Conservation (phyloP, 2,329 filamentous ascomycete genomes). For the Talaromyces funiculosus region DNA sequence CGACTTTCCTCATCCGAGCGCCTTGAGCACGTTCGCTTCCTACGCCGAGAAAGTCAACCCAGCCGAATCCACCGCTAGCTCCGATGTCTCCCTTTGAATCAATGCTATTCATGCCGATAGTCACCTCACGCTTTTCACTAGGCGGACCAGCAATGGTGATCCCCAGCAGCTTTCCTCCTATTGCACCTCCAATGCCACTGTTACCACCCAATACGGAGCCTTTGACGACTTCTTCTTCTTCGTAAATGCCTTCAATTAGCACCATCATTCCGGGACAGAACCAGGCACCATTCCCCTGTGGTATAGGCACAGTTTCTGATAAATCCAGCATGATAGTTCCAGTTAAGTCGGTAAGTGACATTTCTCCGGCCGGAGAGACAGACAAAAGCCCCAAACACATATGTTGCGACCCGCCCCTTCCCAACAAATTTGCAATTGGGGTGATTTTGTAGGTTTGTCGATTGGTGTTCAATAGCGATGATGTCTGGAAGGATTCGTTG, state of each 20-base stretch:
- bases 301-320: slow-evolving; percentile 71
- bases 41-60: slow-evolving; percentile 92
- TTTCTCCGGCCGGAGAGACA: slow-evolving; percentile 70
- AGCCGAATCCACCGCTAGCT: slow-evolving; percentile 78
- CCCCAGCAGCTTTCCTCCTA: slow-evolving; percentile 86
- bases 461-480: slow-evolving; percentile 58
- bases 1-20: slow-evolving; percentile 72
- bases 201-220: slow-evolving; percentile 68
- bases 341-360: slow-evolving; percentile 80
- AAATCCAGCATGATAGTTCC: slow-evolving; percentile 84
- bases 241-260: slow-evolving; percentile 90
- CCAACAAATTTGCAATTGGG: slow-evolving; percentile 68
- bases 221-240: slow-evolving; percentile 70
- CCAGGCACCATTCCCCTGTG: slow-evolving; percentile 73
- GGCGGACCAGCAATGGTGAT: slow-evolving; percentile 90
- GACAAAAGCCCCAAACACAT: slow-evolving; percentile 80
- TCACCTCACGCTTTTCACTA: slow-evolving; percentile 74
- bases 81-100: slow-evolving; percentile 31
- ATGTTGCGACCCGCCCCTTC: slow-evolving; percentile 76
- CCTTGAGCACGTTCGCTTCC: slow-evolving; percentile 84
- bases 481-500: slow-evolving; percentile 91
- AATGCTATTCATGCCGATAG: slow-evolving; percentile 63
- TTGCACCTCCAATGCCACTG: slow-evolving; percentile 78
- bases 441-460: slow-evolving; percentile 73
- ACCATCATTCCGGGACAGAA: slow-evolving; percentile 96